Evolutionary conservation across 176 grass and related monocot genomes (phyloP).

Genomic region (Lolium multiflorum): DNA sequence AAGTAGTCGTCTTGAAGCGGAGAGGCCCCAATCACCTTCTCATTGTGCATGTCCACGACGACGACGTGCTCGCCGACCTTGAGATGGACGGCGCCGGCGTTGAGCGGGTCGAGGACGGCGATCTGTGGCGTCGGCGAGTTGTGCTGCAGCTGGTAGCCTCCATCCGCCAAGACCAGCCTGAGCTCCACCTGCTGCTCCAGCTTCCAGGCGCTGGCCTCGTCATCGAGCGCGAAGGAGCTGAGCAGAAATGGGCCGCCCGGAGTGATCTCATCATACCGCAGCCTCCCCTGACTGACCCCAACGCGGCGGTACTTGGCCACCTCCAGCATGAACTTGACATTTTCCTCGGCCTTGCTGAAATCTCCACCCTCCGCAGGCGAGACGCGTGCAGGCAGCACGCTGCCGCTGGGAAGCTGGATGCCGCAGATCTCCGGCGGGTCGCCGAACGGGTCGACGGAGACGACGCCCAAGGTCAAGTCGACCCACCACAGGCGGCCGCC

Average conservation of each 20-base stretch:
- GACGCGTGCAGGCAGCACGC: not conserved
- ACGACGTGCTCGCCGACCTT: slow-evolving; percentile 8
- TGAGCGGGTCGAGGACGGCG: not conserved
- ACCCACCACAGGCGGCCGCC: slow-evolving; percentile 15
- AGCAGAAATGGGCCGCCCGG: not conserved
- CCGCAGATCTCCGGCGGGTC: not conserved
- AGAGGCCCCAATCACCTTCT: not conserved
- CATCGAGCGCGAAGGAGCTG: not conserved
- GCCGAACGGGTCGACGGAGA: not conserved
- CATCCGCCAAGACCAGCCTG: not conserved
- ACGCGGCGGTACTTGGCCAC: not conserved
- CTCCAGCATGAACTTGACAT: not conserved
- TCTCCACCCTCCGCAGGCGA: not conserved
- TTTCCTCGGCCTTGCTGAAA: not conserved
- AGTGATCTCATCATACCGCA: not conserved
- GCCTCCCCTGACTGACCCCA: not conserved
- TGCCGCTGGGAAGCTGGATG: slow-evolving; percentile 1
- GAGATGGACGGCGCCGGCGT: not conserved
- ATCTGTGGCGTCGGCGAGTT: slow-evolving; percentile 11
- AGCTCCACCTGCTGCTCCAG: slow-evolving; percentile 15
- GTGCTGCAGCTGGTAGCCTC: not conserved
- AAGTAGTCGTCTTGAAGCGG: not conserved
- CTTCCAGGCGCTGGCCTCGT: not conserved
- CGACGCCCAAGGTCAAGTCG: not conserved
- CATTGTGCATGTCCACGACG: not conserved